Base-by-base conservation (phyloP, 2,329 filamentous ascomycete species). In the Phaeosphaeriaceae sp. region DNA sequence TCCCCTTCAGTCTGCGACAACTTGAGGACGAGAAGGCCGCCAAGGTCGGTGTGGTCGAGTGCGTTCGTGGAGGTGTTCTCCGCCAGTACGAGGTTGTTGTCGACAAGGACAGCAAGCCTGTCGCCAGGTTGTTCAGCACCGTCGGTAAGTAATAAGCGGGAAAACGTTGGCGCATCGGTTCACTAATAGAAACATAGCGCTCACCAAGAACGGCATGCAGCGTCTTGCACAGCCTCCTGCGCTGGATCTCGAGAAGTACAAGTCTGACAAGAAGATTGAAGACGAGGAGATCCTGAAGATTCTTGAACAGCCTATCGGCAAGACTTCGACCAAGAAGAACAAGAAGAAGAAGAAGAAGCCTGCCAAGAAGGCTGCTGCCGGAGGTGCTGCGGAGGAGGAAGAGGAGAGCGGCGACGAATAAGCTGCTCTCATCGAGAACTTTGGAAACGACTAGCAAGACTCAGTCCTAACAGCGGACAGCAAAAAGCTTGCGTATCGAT, bases 1-100 rank as follows among this genome's bases (percentile, higher is more conserved):
- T 99, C 86, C 95, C 95, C 71, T 99, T 99, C 88, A 96, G 92
- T 81, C 85, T 98, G 83, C 88, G 95, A 76, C 95, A 99, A 83
- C 87, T 99, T 62, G 94, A 97, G 63, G 94, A 98, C 73, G 95
- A 99, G 86, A 90, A 94, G 75, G 89, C 93, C 66, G 95, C 92
- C 59, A 91, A 98, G 90, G 90, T 95, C 81, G 95, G 95, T 75
- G 91, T 98, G 57, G 91, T 98, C 58, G 95, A 99, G 83, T 97
- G 94, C 80, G 94, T 98, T 56, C 91, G 95, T 72, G 89, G 90
- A 73, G 93, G 93, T 74, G 92, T 98, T 57, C 88, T 99, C 80
- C 89, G 95, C 71, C 92, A 96, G 81, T 99, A 99, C 79, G 95
- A 99, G 81, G 89, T 97, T 54, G 91, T 96, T 62, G 94, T 93